phyloP scores from a whole-genome alignment of 2,329 filamentous ascomycete species.

The Helotiales sp. region DNA sequence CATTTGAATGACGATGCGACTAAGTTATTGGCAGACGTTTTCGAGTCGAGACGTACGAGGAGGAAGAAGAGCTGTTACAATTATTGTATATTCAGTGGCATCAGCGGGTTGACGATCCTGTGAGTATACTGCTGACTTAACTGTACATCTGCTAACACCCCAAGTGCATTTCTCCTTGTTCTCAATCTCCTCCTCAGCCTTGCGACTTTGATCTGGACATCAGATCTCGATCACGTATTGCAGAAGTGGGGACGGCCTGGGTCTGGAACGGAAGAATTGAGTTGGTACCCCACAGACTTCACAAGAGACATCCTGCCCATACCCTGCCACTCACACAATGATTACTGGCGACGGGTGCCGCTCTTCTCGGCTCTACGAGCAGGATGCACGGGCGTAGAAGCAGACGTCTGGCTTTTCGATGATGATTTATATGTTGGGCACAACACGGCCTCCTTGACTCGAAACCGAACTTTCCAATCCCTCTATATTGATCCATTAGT shows the following conservation, averaged over 20 bases:
- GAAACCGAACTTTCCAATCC: conserved; percentile 56
- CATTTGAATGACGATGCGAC: conserved; percentile 1
- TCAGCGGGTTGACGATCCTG: conserved; percentile 39
- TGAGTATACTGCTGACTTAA: conserved; percentile 27
- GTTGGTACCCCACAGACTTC: conserved; percentile 52
- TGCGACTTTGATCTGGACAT: conserved; percentile 33
- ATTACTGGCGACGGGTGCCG: conserved; percentile 66
- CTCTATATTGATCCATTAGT: conserved; percentile 67
- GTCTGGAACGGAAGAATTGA: conserved; percentile 40
- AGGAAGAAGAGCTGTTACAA: conserved; percentile 25
- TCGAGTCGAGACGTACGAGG: conserved; percentile 1
- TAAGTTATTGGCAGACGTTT: conserved; percentile 6
- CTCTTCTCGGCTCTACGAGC: conserved; percentile 61
- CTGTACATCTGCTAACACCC: conserved; percentile 3
- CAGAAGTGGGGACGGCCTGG: conserved; percentile 40
- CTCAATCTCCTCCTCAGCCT: conserved; percentile 36
- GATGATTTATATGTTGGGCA: conserved; percentile 65
- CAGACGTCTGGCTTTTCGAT: conserved; percentile 65
- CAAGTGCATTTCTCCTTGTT: conserved; percentile 36
- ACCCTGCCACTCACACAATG: conserved; percentile 67
- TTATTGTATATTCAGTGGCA: conserved; percentile 38
- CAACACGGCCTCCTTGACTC: conserved; percentile 51
- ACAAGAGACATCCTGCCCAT: conserved; percentile 54
- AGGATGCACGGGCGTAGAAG: conserved; percentile 65
- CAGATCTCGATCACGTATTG: conserved; percentile 33